Conservation (phyloP, 108 stramenopile genomes). For the Seminavis robusta region DNA sequence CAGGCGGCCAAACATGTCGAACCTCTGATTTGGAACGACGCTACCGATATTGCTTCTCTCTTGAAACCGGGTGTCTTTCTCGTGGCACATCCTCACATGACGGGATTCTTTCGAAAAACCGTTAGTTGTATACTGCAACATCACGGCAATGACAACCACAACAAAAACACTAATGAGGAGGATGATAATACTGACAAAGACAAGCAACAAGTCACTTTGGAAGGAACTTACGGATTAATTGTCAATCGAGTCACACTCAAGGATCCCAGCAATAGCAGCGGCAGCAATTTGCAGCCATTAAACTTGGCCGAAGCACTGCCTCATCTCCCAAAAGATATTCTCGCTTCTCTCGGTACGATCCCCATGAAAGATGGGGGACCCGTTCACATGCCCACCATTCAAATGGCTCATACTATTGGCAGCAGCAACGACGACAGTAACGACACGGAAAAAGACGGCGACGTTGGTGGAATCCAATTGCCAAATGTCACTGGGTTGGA, state of each 20-base stretch:
- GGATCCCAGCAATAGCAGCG: constrained; percentile 19
- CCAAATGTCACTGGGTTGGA: constrained; percentile 21
- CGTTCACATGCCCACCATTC: constrained; percentile 68
- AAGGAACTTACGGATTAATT: constrained; percentile 80
- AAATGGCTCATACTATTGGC: constrained; percentile 62
- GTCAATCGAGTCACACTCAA: constrained; percentile 63
- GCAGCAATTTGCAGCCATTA: constrained; percentile 22
- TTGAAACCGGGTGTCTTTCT: constrained; percentile 74
- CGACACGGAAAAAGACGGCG: neutral
- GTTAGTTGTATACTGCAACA: constrained; percentile 80
- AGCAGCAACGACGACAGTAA: neutral
- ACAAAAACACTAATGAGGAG: constrained; percentile 1
- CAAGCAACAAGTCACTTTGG: constrained; percentile 1
- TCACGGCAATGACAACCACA: constrained; percentile 2
- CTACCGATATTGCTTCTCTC: constrained; percentile 22
- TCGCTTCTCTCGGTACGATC: constrained; percentile 53
- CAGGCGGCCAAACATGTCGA: constrained; percentile 22
- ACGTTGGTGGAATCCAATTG: constrained; percentile 62
- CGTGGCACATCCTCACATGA: constrained; percentile 76
- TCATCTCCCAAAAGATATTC: constrained; percentile 32
- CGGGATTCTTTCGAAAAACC: constrained; percentile 63
- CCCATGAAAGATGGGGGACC: constrained; percentile 77
- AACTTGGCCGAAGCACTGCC: constrained; percentile 25
- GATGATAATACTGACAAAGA: constrained; percentile 1
- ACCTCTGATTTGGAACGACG: constrained; percentile 18